A percentile compares a stretch with the other conserved stretches of the same genome.
phyloP scores from a whole-genome alignment of 2,329 filamentous ascomycete species.

The Colletotrichum salicis region DNA sequence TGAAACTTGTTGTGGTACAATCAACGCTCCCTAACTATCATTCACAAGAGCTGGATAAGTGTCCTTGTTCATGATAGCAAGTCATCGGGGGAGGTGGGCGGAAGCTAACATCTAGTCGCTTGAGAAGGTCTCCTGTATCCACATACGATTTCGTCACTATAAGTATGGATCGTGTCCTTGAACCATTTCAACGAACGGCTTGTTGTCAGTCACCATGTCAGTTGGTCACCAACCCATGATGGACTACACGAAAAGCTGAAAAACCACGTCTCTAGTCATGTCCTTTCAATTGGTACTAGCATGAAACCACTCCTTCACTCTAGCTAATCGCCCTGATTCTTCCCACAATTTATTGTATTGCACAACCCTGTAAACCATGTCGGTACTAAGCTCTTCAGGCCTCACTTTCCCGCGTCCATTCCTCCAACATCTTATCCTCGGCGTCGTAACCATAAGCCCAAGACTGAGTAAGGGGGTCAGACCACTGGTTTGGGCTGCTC shows the following conservation, averaged over 20 bases:
- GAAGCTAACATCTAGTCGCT: no score
- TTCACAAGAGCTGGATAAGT: not conserved
- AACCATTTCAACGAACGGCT: no score
- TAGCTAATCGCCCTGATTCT: not conserved
- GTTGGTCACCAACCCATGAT: no score
- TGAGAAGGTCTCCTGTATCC: no score
- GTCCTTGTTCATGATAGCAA: not conserved
- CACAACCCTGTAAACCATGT: not conserved
- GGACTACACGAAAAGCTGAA: not conserved
- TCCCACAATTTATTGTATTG: not conserved
- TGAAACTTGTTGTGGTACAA: no score
- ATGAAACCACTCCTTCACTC: not conserved
- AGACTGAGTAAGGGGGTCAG: conserved; percentile 55
- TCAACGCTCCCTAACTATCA: no score
- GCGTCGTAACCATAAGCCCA: conserved; percentile 63
- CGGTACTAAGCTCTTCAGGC: not conserved
- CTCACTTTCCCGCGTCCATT: conserved; percentile 37
- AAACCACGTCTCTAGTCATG: not conserved
- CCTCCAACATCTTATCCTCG: conserved; percentile 47
- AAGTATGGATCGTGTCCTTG: no score
- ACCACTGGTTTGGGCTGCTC: conserved; percentile 59
- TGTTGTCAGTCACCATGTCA: no score
- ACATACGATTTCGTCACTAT: no score
- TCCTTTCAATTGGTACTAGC: no score
- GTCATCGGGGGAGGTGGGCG: no score